Conservation (phyloP, 192 early-diverging fungal genomes). For the Gamsiella multidivaricata region DNA sequence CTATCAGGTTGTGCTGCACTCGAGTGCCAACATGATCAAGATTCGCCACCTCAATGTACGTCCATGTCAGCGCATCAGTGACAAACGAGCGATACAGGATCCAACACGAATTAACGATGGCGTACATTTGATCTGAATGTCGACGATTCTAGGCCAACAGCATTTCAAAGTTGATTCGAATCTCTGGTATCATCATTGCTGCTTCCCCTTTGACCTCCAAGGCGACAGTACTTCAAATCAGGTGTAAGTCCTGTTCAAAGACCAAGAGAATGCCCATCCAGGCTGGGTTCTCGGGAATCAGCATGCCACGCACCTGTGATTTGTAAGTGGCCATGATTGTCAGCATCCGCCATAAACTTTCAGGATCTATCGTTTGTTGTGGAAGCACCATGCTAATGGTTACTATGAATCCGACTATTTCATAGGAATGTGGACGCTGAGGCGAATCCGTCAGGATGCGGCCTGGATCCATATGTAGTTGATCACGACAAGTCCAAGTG, state of each 20-base stretch:
- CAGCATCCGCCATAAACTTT: constrained; percentile 56
- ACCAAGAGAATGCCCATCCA: constrained; percentile 84
- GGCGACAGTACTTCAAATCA: constrained; percentile 88
- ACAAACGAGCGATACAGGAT: too few species aligned
- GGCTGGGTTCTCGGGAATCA: constrained; percentile 86
- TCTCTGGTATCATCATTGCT: constrained; percentile 96
- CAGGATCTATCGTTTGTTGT: not conserved
- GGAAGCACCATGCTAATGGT: not conserved
- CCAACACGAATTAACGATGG: too few species aligned
- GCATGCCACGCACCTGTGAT: constrained; percentile 91
- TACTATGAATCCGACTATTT: not conserved
- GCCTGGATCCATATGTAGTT: constrained; percentile 93
- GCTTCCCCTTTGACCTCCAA: constrained; percentile 89
- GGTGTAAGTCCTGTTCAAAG: constrained; percentile 89
- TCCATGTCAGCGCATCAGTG: not conserved
- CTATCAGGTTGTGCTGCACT: constrained; percentile 90
- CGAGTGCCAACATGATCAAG: constrained; percentile 86
- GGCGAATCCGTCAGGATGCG: constrained; percentile 68
- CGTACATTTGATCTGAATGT: too few species aligned
- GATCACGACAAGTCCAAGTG: constrained; percentile 96
- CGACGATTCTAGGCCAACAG: constrained; percentile 72
- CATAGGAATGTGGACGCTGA: constrained; percentile 44
- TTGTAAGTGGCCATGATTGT: constrained; percentile 65
- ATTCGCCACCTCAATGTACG: constrained; percentile 91
- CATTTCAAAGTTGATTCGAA: constrained; percentile 93